Evolutionary conservation across 2,329 filamentous ascomycete species (phyloP).

Genomic region (Dryadomyces quercus-mongolicae): DNA sequence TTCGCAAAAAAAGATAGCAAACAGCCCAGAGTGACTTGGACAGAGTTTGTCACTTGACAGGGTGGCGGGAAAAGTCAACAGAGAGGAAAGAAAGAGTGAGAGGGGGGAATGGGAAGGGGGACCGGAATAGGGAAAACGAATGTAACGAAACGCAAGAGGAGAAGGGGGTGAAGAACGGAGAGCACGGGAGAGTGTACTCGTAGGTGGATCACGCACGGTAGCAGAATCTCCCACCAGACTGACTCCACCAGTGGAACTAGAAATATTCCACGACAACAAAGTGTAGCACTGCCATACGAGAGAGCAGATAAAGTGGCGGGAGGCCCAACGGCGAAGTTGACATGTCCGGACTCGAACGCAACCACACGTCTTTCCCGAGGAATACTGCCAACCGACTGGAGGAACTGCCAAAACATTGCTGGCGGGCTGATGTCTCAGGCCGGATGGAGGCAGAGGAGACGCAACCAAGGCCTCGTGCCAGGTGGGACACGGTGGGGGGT

Average conservation of each 20-base stretch:
- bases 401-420: background rate
- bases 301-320: background rate
- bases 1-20: slow-evolving; percentile 1
- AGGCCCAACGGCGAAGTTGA: slow-evolving; percentile 1
- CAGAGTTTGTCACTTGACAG: background rate
- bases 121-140: background rate
- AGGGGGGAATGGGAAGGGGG: background rate
- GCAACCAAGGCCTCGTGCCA: no score
- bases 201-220: background rate
- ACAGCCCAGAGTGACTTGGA: background rate
- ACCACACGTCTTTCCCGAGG: background rate
- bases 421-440: background rate
- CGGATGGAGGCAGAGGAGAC: background rate
- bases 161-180: slow-evolving; percentile 9
- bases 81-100: slow-evolving; percentile 1
- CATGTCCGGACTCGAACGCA: background rate
- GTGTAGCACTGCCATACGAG: background rate
- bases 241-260: background rate
- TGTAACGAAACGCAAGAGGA: background rate
- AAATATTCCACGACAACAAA: background rate
- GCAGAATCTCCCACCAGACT: background rate
- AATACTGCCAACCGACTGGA: background rate
- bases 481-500: no score
- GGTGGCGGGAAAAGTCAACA: slow-evolving; percentile 5
- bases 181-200: slow-evolving; percentile 1